Percentiles rank a stretch among this genome's conserved stretches.
These are phyloP conservation scores for Fonsecaea nubica DNA, from an alignment of 2,329 filamentous ascomycete species.

Conservation along the genomic window DNA sequence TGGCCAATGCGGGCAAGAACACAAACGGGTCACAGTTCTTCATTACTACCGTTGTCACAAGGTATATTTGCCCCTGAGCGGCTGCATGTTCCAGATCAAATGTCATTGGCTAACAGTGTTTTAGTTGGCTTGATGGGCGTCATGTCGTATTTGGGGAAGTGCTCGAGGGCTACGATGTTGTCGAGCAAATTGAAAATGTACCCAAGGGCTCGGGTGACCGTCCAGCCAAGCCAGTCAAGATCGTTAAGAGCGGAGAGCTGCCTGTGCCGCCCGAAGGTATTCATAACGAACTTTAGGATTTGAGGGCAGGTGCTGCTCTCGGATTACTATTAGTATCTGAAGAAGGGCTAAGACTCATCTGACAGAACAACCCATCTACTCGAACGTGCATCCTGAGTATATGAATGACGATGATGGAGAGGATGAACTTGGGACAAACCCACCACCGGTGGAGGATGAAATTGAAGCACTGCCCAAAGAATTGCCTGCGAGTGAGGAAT, in stretches of 20 bases:
- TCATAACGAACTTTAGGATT: conserved; percentile 67
- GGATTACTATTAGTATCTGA: conserved; percentile 20
- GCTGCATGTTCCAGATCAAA: not conserved
- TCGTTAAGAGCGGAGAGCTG: conserved; percentile 70
- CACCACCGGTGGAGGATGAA: conserved; percentile 20
- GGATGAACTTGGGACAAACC: conserved; percentile 18
- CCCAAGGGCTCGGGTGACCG: conserved; percentile 64
- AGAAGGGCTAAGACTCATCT: conserved; percentile 28
- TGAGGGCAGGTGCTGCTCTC: conserved; percentile 40
- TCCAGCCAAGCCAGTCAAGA: conserved; percentile 65
- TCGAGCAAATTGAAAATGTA: conserved; percentile 70
- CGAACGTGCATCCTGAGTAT: conserved; percentile 38
- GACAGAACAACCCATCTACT: conserved; percentile 34
- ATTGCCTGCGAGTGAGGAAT: conserved; percentile 24
- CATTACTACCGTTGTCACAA: conserved; percentile 67
- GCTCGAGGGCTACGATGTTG: conserved; percentile 70
- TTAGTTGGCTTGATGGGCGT: conserved; percentile 65
- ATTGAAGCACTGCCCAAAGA: conserved; percentile 20
- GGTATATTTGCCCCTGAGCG: conserved; percentile 43
- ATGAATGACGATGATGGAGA: conserved; percentile 25
- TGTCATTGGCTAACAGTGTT: conserved; percentile 19
- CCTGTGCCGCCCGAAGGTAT: conserved; percentile 69
- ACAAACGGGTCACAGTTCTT: conserved; percentile 67
- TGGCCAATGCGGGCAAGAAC: conserved; percentile 65
- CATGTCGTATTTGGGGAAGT: conserved; percentile 75